Evolutionary conservation across 768 basidiomycete species (phyloP).

Genomic region (Tricholoma sp.): DNA sequence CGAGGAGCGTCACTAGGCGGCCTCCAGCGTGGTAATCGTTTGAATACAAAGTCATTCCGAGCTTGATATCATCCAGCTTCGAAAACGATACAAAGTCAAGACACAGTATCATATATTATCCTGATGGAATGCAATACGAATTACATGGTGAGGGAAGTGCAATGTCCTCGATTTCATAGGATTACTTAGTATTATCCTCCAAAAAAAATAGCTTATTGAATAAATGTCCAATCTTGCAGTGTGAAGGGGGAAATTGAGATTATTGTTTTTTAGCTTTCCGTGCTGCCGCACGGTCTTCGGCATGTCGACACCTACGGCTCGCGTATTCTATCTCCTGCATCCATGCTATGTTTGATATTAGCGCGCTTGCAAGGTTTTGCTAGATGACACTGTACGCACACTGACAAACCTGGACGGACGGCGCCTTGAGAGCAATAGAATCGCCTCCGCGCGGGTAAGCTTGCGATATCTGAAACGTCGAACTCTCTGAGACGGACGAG

Average conservation of each 20-base stretch:
- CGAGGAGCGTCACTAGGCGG: no score
- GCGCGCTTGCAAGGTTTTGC: not conserved
- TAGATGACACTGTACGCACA: slow-evolving; percentile 4
- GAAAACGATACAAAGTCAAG: no score
- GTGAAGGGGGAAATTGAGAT: no score
- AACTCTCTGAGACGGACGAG: slow-evolving; percentile 45
- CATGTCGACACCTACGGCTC: slow-evolving; percentile 27
- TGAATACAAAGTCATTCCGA: no score
- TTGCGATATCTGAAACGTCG: slow-evolving; percentile 59
- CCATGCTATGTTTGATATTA: slow-evolving; percentile 19
- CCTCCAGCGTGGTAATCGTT: no score
- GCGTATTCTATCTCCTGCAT: slow-evolving; percentile 30
- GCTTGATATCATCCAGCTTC: no score
- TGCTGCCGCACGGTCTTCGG: slow-evolving; percentile 24
- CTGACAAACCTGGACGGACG: slow-evolving; percentile 14
- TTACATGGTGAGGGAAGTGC: not conserved
- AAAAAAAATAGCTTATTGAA: no score
- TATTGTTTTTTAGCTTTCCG: slow-evolving; percentile 10
- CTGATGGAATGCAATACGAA: not conserved
- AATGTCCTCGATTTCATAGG: not conserved
- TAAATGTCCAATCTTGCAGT: no score
- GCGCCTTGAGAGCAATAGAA: slow-evolving; percentile 45
- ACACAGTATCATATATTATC: no score
- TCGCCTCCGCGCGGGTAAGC: slow-evolving; percentile 75
- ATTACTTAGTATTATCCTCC: no score